Base-by-base conservation (phyloP, 805 yeast species). In the Sugiyamaella marilandica region DNA sequence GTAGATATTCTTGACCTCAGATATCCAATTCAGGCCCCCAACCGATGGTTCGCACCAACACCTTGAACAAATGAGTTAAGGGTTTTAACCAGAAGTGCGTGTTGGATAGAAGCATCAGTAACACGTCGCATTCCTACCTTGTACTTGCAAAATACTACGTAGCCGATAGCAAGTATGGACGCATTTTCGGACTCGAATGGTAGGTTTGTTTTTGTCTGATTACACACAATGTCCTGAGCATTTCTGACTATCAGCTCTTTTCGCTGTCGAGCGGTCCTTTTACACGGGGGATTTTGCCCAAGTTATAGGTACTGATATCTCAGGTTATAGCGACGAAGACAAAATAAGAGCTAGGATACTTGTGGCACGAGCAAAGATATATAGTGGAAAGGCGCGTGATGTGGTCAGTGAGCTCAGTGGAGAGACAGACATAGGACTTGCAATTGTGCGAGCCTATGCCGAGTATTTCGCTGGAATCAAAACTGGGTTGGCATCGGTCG, bases 231-330 rank as follows among this genome's bases (percentile, higher is more conserved):
- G 29, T 24, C 3, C 29, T 3, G 29, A 24, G 29, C 3, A 7
- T 24, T 24, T 39, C 43, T 39, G 19, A 39, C 43, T 14, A 5
- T 39, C 26, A 24, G 71, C 66, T 47, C 60, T 71, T 29, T 62
- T 67, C 52, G 56, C 63, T 41, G 60, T 72, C 45, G 72, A 71
- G 57, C 68, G 64, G 57, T 72, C 74, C 21, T 73, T 70, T 58
- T 72, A 71, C 57, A 65, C 71, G 21, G 76, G 75, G 36, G 71
- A 71, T 47, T 70, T 64, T 56, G 52, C 55, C 41, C 62, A 66
- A 29, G 75, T 72, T 5, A 31, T 68, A 11, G 57, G 47, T 33
- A 54, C 65, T 10, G 65, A 69, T 16, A 51, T 63, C 8, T 47
- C 61, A 2, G 56, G 57, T n/a, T 62, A 58, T 50, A 46, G 57